phyloP scores from a whole-genome alignment of 2,329 filamentous ascomycete species.

The Nigrospora oryzae region DNA sequence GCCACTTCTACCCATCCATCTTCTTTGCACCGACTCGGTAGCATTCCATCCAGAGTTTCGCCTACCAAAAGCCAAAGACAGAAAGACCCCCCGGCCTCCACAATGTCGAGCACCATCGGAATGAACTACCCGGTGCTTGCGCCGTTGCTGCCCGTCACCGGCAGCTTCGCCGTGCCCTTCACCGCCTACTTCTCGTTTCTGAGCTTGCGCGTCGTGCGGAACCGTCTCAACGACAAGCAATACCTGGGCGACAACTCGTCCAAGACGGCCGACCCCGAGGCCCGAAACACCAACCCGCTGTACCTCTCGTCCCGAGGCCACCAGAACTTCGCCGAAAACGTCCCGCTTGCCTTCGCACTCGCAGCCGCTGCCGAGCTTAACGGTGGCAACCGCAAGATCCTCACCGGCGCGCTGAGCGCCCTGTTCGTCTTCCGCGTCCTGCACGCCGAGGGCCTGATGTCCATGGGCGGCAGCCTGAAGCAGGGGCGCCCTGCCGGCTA shows the following conservation, averaged over 20 bases:
- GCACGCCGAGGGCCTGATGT: slow-evolving; percentile 17
- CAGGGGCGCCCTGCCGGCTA: slow-evolving; percentile 19
- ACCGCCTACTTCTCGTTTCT: slow-evolving; percentile 21
- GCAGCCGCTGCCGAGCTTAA: slow-evolving; percentile 22
- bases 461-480: slow-evolving; percentile 9
- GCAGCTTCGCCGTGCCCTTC: slow-evolving; percentile 20
- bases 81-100: neutral
- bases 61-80: too few species aligned
- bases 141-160: slow-evolving; percentile 13
- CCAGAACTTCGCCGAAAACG: slow-evolving; percentile 21
- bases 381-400: slow-evolving; percentile 15
- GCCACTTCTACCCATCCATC: too few species aligned
- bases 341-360: slow-evolving; percentile 19
- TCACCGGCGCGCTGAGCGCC: slow-evolving; percentile 13
- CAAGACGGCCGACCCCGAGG: slow-evolving; percentile 3
- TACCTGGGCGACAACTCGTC: slow-evolving; percentile 17
- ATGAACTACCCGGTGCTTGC: slow-evolving; percentile 6
- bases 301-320: slow-evolving; percentile 17
- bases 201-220: slow-evolving; percentile 15
- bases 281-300: slow-evolving; percentile 11
- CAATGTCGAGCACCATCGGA: slow-evolving; percentile 3
- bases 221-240: slow-evolving; percentile 15
- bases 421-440: slow-evolving; percentile 17
- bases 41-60: too few species aligned
- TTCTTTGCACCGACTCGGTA: too few species aligned